Percentiles rank a stretch among this genome's conserved stretches.
phyloP scores from a whole-genome alignment of 2,329 filamentous ascomycete genomes.

The Colletotrichum orchidophilum region DNA sequence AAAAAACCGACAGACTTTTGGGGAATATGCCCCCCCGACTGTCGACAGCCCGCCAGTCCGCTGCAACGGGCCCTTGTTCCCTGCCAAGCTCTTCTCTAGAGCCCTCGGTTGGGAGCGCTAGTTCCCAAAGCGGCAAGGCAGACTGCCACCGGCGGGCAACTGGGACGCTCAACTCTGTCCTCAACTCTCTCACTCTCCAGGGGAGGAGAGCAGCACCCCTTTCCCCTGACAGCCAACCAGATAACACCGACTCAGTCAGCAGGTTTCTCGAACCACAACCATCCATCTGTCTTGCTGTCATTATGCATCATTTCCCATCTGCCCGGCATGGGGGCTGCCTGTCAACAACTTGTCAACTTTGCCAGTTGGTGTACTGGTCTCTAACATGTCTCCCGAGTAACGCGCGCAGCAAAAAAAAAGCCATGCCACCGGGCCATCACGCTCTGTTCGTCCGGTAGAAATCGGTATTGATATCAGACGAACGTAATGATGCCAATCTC shows the following conservation, averaged over 20 bases:
- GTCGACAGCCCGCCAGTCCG: neutral
- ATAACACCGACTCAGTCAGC: slow-evolving; percentile 5
- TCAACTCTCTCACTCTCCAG: neutral
- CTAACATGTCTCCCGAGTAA: neutral
- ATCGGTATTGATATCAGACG: slow-evolving; percentile 13
- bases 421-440: neutral
- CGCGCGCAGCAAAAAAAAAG: neutral
- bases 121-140: slow-evolving; percentile 13
- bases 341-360: neutral
- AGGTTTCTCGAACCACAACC: slow-evolving; percentile 22
- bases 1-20: slow-evolving; percentile 4
- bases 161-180: neutral
- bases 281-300: slow-evolving; percentile 17
- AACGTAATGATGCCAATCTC: neutral
- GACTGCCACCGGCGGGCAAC: neutral
- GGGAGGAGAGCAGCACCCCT: neutral
- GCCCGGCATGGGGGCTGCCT: neutral
- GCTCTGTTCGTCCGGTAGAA: neutral
- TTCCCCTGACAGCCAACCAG: slow-evolving; percentile 19
- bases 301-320: slow-evolving; percentile 11
- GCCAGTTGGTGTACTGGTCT: neutral
- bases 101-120: neutral
- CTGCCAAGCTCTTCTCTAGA: slow-evolving; percentile 8
- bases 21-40: slow-evolving; percentile 1
- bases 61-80: slow-evolving; percentile 19